Evolutionary conservation across 352 stramenopile species (phyloP), one percentile per base, ranked within the genome.

Genomic region (Phytophthora citricola): DNA sequence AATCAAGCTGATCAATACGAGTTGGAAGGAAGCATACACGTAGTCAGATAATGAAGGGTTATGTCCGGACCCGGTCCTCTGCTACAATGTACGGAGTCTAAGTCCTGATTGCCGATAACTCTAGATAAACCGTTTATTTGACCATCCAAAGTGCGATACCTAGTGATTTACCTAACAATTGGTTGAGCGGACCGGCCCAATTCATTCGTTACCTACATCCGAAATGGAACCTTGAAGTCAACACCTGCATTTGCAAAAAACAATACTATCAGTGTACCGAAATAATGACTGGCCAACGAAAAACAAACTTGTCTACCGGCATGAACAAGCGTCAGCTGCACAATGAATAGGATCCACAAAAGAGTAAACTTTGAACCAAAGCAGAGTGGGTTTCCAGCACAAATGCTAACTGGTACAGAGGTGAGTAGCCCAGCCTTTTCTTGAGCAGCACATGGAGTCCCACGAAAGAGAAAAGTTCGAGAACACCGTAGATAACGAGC

Each of bases 381-480:
- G 62, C 38, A 0, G 22, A 29, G 10, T 83, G 69, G 0, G 43
- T 77, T 65, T 85, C 75, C 0, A 86, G 64, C 22, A 86, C 75
- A 47, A 86, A 83, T 1, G 68, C 75, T 6, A 86, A 44, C 29
- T 74, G 58, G 34, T 78, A 75, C 2, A 69, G 8, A 5, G 63
- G 57, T 5, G 59, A 66, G 38, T 66, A 75, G 2, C 54, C 63
- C 20, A 83, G 63, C 39, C 45, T 52, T 4, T 52, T 32, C 24
- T 65, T 58, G 8, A 79, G 39, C 11, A 66, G 32, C 3, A 63
- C 2, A 15, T 67, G 32, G 12, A 67, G 12, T 5, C 26, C 49
- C 1, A 50, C 17, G 14, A 71, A 71, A 7, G 63, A 71, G 8
- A 36, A 10, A 38, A 62, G 62, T 14, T 67, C 63, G 1, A 71